These are phyloP conservation scores for Athelia sp. DNA, from an alignment of 1,284 basidiomycete genomes.

Conservation along the genomic window DNA sequence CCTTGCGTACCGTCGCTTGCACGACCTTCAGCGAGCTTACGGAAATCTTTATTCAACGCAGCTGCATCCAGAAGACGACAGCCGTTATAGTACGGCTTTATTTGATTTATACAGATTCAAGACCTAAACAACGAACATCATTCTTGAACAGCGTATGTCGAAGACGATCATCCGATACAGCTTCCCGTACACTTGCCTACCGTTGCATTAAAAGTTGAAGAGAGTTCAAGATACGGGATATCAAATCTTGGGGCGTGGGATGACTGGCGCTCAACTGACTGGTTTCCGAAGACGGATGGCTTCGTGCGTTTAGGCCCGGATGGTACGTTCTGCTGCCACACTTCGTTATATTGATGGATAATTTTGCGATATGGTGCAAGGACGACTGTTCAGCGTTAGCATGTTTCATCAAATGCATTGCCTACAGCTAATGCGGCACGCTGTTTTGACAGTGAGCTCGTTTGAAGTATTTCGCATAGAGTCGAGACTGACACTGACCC, in stretches of 20 bases:
- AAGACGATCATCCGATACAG: conserved; percentile 23
- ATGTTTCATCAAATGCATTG: conserved; percentile 16
- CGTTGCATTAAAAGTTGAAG: conserved; percentile 18
- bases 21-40: no score
- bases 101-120: no score
- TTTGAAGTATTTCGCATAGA: no score
- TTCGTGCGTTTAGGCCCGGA: conserved; percentile 26
- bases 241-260: conserved; percentile 6
- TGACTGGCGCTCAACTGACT: conserved; percentile 17
- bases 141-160: conserved; percentile 13
- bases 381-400: conserved; percentile 1
- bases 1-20: no score
- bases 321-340: conserved; percentile 18
- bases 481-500: no score
- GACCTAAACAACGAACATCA: no score
- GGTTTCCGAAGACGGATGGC: conserved; percentile 20
- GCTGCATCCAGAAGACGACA: no score
- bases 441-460: no score
- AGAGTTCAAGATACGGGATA: conserved; percentile 19
- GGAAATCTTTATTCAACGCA: no score
- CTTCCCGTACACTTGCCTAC: conserved; percentile 21
- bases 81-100: no score
- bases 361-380: no score
- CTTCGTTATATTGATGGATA: no score
- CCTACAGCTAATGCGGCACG: conserved; percentile 11